These are phyloP conservation scores for Acmispon strigosus DNA, from an alignment of 306 rosid species.

Conservation along the genomic window DNA sequence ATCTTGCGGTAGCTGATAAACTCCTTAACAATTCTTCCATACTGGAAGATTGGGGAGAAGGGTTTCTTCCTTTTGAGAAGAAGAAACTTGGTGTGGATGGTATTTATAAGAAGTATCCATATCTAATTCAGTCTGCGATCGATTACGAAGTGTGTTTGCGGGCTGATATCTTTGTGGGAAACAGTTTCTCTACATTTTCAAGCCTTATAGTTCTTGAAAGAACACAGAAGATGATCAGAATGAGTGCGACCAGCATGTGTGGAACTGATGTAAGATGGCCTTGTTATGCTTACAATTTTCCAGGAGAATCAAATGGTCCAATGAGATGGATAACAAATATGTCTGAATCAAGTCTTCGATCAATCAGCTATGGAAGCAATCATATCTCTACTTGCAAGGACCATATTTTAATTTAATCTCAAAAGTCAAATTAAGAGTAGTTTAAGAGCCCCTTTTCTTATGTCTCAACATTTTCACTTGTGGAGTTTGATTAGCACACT, in stretches of 20 bases:
- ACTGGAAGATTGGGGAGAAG: slow-evolving; percentile 59
- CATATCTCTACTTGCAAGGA: slow-evolving; percentile 44
- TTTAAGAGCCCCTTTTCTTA: neutral
- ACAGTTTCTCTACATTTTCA: slow-evolving; percentile 91
- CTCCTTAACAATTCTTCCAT: slow-evolving; percentile 67
- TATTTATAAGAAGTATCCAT: slow-evolving; percentile 63
- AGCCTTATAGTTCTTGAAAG: slow-evolving; percentile 80
- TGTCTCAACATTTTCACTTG: neutral
- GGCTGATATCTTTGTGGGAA: slow-evolving; percentile 81
- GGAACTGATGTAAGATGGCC: slow-evolving; percentile 60
- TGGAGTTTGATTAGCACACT: neutral
- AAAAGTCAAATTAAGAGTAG: neutral
- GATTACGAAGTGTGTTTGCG: slow-evolving; percentile 85
- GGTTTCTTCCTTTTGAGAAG: slow-evolving; percentile 72
- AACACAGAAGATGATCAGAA: slow-evolving; percentile 61
- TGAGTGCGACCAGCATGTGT: slow-evolving; percentile 35
- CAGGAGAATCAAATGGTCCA: slow-evolving; percentile 58
- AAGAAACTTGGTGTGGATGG: slow-evolving; percentile 59
- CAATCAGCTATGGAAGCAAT: slow-evolving; percentile 73
- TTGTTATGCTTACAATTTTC: slow-evolving; percentile 72
- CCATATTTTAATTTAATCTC: neutral
- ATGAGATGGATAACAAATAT: slow-evolving; percentile 63
- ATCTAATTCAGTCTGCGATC: slow-evolving; percentile 81
- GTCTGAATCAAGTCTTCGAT: slow-evolving; percentile 66
- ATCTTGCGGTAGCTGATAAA: slow-evolving; percentile 76